Base-by-base conservation (phyloP, 2,329 filamentous ascomycete species). In the Hypoxylon sp. region DNA sequence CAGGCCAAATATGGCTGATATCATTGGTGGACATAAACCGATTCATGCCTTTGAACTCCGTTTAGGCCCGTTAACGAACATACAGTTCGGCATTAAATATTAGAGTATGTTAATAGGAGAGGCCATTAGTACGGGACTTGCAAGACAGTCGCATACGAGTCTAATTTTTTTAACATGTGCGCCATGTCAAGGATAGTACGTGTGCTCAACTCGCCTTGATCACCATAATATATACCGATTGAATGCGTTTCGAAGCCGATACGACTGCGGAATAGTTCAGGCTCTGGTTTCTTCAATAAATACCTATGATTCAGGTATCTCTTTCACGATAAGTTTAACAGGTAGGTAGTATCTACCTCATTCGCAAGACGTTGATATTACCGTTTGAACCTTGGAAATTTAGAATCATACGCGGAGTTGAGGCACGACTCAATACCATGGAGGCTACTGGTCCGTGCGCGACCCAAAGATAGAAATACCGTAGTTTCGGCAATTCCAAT, bases 21-120 rank as follows among this genome's bases (percentile, higher is more conserved):
- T 35, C 17, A 64, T 37, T 64, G 62, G 62, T 22, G 17, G 47
- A 52, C 35, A 5, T 6, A 60, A 26, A 5, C 42, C 5, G 13
- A 44, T 33, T 33, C 11, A 29, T n/a, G n/a, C n/a, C n/a, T n/a
- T n/a, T n/a, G n/a, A 46, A 54, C 5, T 2, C 54, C 54, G 54
- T 33, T 57, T 63, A 63, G 51, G 9, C 33, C 51, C 59, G 59
- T 33, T 50, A 5, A 8, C 13, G 47, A 17, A 8, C 24, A 10
- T 9, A 31, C 29, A 31, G 29, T 51, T 8, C 26, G 17, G 8
- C 19, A 31, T 33, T 33, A 51, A 31, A 13, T 33, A 51, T 8
- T n/a, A 9, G 17, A 22, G 3, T 8, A 44, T 22, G 3, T 44
- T 10, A 19, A 44, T 22, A 44, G 11, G 11, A 22, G 14, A 22